Percentiles rank a stretch among this genome's conserved stretches.
phyloP scores from a whole-genome alignment of 352 stramenopile species.

The Pythium oligandrum region DNA sequence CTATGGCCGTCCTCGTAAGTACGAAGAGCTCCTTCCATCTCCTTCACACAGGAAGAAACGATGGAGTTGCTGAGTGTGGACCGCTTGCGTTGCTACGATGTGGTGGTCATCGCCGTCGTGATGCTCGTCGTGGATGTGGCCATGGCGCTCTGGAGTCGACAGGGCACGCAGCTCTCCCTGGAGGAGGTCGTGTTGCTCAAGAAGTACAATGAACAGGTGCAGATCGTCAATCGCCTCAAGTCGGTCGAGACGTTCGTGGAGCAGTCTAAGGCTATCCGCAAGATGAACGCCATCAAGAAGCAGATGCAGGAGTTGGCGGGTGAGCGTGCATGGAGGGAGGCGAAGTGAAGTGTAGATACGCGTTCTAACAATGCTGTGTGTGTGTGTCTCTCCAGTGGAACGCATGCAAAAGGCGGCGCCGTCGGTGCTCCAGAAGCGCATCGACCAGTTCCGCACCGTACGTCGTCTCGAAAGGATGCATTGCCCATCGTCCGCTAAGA shows the following conservation, averaged over 20 bases:
- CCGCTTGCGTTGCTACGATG: slow-evolving; percentile 59
- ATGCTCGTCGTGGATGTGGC: slow-evolving; percentile 46
- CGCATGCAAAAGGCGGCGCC: slow-evolving; percentile 59
- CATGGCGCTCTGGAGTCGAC: slow-evolving; percentile 51
- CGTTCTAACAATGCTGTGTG: not conserved
- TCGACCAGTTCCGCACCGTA: slow-evolving; percentile 69
- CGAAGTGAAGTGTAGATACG: not conserved
- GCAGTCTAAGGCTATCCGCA: slow-evolving; percentile 79
- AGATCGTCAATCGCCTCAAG: slow-evolving; percentile 77
- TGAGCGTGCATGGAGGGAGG: slow-evolving; percentile 17
- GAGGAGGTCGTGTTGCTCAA: slow-evolving; percentile 49
- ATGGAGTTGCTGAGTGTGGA: slow-evolving; percentile 40
- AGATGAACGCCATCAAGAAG: slow-evolving; percentile 86
- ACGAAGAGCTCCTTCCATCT: not conserved
- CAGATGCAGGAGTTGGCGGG: slow-evolving; percentile 76
- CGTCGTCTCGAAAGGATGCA: slow-evolving; percentile 11
- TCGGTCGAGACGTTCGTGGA: slow-evolving; percentile 87
- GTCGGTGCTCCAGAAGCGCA: slow-evolving; percentile 68
- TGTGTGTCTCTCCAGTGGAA: slow-evolving; percentile 32
- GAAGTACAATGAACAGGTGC: slow-evolving; percentile 76
- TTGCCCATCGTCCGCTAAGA: slow-evolving; percentile 1
- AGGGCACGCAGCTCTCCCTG: slow-evolving; percentile 44
- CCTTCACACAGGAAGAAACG: slow-evolving; percentile 6
- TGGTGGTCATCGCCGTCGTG: slow-evolving; percentile 56
- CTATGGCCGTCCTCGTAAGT: not conserved